Evolutionary conservation across 2,329 filamentous ascomycete genomes (phyloP), one percentile per base, ranked within the genome.

Genomic region (Beauveria bassiana): DNA sequence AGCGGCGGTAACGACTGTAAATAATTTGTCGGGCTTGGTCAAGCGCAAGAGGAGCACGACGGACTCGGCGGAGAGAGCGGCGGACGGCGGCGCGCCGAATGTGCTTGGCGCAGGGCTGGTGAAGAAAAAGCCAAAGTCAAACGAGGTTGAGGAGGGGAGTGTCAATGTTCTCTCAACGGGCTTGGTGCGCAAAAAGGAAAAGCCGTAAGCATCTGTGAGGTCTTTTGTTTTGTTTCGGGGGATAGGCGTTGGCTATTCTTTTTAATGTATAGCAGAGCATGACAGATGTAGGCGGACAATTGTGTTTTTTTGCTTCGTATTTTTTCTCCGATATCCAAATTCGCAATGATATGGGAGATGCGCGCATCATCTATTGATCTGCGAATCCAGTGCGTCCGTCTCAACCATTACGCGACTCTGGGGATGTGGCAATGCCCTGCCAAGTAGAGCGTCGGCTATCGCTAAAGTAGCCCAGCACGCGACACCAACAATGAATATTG

Each of bases 51-150:
- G 76, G n/a, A 65, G 70, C 28, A 68, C 72, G 34, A 66, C 69
- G 8, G 52, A 65, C 20, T 42, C 24, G 34, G 24, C n/a, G 28
- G 67, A 4, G 67, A 66, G 12, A 1, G 20, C 45, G 8, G 52
- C 57, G 7, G 43, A 40, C 24, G 63, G 60, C 14, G 60, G 53
- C 31, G 70, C 73, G 34, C 34, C 34, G 34, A 86, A 86, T 67
- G 71, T 83, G 26, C 73, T 86, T 43, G 68, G 71, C 5, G 74
- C 70, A 5, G 75, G 78, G 0, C 71, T 84, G 65, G 71, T 85
- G 9, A 77, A 80, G 64, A 85, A 82, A 70, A 86, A 85, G 70
- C 70, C 77, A 14, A 86, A 85, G 69, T 22, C 61, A 66, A 28
- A 61, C 5, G 59, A n/a, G 31, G 28, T 24, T n/a, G 59, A 43